These are phyloP conservation scores for Populus deltoides DNA, from an alignment of 345 rosid species.

Conservation along the genomic window DNA sequence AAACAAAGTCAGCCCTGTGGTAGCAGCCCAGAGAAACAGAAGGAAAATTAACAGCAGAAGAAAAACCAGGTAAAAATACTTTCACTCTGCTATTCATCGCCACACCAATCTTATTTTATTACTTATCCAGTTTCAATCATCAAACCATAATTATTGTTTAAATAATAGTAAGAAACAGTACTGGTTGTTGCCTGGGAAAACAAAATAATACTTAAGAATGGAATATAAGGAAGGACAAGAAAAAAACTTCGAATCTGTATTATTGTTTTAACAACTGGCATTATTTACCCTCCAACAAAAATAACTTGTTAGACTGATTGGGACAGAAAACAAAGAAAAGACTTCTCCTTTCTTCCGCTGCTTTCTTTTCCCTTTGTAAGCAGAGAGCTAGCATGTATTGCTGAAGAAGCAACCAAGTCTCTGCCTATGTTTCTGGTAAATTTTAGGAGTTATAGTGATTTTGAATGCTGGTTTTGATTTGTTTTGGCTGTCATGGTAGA, in stretches of 20 bases:
- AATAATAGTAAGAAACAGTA: neutral
- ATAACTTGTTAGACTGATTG: too few species aligned
- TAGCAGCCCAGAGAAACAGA: too few species aligned
- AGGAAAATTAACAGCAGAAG: neutral
- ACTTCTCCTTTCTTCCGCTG: neutral
- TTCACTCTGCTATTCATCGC: neutral
- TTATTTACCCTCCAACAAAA: neutral
- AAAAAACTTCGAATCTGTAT: neutral
- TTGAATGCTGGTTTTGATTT: neutral
- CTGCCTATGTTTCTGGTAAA: neutral
- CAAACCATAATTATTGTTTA: neutral
- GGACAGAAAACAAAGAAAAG: too few species aligned
- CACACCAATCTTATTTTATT: neutral
- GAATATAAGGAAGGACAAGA: neutral
- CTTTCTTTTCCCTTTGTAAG: neutral
- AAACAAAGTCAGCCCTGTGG: too few species aligned
- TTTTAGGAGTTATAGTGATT: neutral
- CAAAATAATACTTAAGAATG: neutral
- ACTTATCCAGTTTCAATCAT: neutral
- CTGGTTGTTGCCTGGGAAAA: neutral
- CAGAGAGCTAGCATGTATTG: neutral
- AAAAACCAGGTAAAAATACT: neutral
- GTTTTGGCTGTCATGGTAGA: neutral
- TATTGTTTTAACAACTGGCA: neutral
- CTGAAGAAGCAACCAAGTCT: neutral